Conservation (phyloP, 176 grass and related monocot genomes). For the Musa schizocarpa region DNA sequence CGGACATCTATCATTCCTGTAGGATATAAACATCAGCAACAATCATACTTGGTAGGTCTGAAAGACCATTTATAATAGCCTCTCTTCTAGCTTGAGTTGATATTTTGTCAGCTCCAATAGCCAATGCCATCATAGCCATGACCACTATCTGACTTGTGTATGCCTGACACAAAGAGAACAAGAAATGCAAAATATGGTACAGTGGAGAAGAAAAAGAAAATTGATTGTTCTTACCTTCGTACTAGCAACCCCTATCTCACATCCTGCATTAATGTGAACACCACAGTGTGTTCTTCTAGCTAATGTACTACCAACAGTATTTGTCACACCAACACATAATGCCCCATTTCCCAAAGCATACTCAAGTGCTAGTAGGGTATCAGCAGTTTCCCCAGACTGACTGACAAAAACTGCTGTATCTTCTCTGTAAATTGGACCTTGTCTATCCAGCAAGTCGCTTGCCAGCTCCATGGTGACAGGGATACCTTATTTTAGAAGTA, state of each 20-base stretch:
- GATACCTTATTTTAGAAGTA: conserved; percentile 37
- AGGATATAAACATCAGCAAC: neutral
- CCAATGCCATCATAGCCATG: conserved; percentile 93
- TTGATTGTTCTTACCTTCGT: conserved; percentile 50
- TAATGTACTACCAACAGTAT: conserved; percentile 86
- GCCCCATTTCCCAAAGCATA: conserved; percentile 77
- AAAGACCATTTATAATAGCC: conserved; percentile 54
- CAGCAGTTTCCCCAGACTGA: conserved; percentile 93
- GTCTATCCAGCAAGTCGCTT: conserved; percentile 82
- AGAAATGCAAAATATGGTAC: neutral
- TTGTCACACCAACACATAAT: conserved; percentile 86
- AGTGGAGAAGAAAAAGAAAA: neutral
- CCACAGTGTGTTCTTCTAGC: conserved; percentile 88
- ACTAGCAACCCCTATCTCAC: conserved; percentile 93
- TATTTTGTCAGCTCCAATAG: conserved; percentile 91
- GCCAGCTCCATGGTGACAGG: conserved; percentile 86
- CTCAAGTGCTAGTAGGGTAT: conserved; percentile 87
- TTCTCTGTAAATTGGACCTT: conserved; percentile 76
- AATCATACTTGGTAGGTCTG: conserved; percentile 52
- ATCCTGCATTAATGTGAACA: conserved; percentile 92
- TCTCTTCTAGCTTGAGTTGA: conserved; percentile 69
- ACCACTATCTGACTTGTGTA: conserved; percentile 96
- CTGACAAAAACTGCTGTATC: conserved; percentile 89
- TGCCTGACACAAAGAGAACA: conserved; percentile 37
- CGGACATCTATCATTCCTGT: neutral